A percentile compares a stretch with the other conserved stretches of the same genome.
Evolutionary conservation across 23 red algal genomes (phyloP).

Genomic region (Cyanidioschyzon merolae): DNA sequence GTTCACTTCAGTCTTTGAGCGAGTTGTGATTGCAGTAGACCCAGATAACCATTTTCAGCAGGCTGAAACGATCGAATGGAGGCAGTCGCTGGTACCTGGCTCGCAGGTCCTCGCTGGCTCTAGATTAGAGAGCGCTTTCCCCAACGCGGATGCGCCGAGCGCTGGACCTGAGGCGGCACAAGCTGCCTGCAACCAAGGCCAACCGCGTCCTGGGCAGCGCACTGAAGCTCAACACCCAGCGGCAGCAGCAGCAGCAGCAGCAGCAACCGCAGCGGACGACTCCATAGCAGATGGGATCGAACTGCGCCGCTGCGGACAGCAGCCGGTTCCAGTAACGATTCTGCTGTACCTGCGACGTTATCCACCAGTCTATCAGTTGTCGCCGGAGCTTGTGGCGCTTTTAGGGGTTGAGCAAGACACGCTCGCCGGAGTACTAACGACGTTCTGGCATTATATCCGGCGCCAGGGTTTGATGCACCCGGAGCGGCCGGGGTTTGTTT

Average conservation of each 20-base stretch:
- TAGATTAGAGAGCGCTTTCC: background rate
- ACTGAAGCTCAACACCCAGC: background rate
- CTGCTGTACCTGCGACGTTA: constrained; percentile 52
- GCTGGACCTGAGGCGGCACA: background rate
- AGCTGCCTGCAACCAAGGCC: background rate
- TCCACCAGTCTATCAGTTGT: constrained; percentile 43
- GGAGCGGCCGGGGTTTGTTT: constrained; percentile 27
- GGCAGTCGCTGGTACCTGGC: background rate
- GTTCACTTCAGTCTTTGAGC: constrained; percentile 54
- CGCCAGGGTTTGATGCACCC: constrained; percentile 46
- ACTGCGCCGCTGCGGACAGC: constrained; percentile 34
- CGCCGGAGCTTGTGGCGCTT: constrained; percentile 38
- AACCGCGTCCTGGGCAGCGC: background rate
- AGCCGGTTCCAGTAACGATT: constrained; percentile 27
- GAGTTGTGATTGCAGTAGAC: constrained; percentile 68
- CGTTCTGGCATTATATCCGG: constrained; percentile 75
- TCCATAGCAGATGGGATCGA: constrained; percentile 63
- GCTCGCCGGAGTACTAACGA: constrained; percentile 31
- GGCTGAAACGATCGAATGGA: constrained; percentile 64
- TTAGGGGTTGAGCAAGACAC: constrained; percentile 49
- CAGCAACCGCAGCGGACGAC: constrained; percentile 27
- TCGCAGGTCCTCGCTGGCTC: background rate
- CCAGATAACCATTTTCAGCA: constrained; percentile 37
- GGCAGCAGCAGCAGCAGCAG: background rate
- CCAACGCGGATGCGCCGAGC: background rate